Percentiles rank a stretch among this genome's conserved stretches.
phyloP scores from a whole-genome alignment of 2,329 filamentous ascomycete species.

The Pseudogymnoascus sp. region DNA sequence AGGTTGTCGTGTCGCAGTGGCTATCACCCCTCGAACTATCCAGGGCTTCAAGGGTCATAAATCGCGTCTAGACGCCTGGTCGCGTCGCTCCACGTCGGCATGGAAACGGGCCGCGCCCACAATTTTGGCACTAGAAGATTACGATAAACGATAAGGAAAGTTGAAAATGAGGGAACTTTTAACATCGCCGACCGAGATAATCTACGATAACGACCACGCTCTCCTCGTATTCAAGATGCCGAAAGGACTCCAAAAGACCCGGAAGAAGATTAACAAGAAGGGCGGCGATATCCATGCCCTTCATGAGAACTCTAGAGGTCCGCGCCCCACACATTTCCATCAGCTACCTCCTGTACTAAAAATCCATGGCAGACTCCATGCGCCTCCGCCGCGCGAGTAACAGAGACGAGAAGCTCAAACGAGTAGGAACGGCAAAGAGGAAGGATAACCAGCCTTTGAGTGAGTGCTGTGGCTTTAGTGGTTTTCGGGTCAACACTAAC shows the following conservation, averaged over 20 bases:
- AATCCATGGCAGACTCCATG: constrained; percentile 53
- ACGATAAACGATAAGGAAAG: constrained; percentile 12
- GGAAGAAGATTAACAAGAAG: constrained; percentile 81
- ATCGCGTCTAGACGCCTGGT: not conserved
- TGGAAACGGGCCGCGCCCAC: constrained; percentile 15
- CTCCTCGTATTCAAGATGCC: constrained; percentile 52
- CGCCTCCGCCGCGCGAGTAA: constrained; percentile 71
- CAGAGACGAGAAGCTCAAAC: constrained; percentile 76
- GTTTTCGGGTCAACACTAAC: constrained; percentile 13
- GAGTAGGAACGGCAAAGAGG: constrained; percentile 60
- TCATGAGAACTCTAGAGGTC: constrained; percentile 71
- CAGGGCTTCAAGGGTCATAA: not conserved
- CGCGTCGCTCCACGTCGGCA: constrained; percentile 10
- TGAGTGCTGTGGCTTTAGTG: constrained; percentile 36
- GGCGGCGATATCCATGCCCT: constrained; percentile 65
- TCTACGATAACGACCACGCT: not conserved
- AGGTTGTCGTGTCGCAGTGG: not conserved
- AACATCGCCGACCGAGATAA: not conserved
- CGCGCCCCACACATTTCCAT: not conserved
- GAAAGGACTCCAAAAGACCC: constrained; percentile 70
- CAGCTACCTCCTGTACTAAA: not conserved
- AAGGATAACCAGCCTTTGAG: constrained; percentile 70
- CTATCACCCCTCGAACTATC: not conserved
- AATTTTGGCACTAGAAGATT: constrained; percentile 20
- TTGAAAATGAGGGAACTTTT: constrained; percentile 7